Base-by-base conservation (phyloP, 192 early-diverging fungal genomes). In the Entophlyctis luteolus region DNA sequence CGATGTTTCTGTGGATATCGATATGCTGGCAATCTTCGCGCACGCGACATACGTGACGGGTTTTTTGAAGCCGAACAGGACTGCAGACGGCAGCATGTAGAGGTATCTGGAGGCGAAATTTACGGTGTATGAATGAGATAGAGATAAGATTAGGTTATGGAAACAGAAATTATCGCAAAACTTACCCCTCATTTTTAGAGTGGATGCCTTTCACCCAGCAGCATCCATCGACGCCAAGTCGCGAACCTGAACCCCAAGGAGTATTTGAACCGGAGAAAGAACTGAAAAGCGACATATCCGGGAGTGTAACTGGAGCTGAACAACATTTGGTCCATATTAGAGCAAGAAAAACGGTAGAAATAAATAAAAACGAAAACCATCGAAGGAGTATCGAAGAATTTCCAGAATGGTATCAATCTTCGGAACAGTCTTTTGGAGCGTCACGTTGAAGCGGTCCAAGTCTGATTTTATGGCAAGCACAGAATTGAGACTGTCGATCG, bases 61-160 rank as follows among this genome's bases (percentile, higher is more conserved):
- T 49, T 63, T 63, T 32, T 63, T 63, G 60, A 49, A 49, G 50
- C 60, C 60, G n/a, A 49, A 63, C 47, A 63, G 35, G 2, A 63
- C 29, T 10, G 46, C 6, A 0, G 25, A 18, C 2, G 60, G 60
- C 20, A 63, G 60, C 46, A 63, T 8, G 34, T 49, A 63, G 28
- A 63, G 47, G 27, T 63, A 48, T 10, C 37, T 59, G 34, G 25
- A 27, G 31, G 6, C 10, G 28, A 52, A 18, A 8, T 18, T 28
- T 6, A 18, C 8, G 22, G 25, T 23, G 10, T 25, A 27, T 53
- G 10, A 12, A 25, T 10, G 14, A 20, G 10, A 53, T 53, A 1
- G 50, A 53, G 50, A 20, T n/a, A n/a, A n/a, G n/a, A n/a, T n/a
- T n/a, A n/a, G n/a, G n/a, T n/a, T n/a, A n/a, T n/a, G n/a, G 14